These are phyloP conservation scores for Trichoderma citrinoviride DNA, from an alignment of 2,329 filamentous ascomycete genomes.

Conservation along the genomic window DNA sequence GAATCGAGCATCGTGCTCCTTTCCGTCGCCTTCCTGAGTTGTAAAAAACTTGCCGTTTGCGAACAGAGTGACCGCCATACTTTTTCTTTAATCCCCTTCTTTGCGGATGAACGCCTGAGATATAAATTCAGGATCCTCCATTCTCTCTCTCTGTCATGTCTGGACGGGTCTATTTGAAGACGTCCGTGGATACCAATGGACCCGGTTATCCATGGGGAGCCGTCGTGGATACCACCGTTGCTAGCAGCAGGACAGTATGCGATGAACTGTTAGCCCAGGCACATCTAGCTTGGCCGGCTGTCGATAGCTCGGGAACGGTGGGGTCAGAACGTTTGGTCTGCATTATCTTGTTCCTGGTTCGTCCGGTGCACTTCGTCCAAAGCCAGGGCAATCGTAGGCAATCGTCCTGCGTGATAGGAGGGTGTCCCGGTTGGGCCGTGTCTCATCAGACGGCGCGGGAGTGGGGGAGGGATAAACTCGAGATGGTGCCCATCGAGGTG, in stretches of 20 bases:
- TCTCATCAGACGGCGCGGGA: background rate
- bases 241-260: background rate
- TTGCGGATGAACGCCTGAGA: background rate
- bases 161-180: background rate
- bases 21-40: background rate
- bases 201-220: conserved; percentile 3
- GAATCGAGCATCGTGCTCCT: background rate
- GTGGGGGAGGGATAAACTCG: background rate
- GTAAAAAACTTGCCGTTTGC: conserved; percentile 13
- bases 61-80: conserved; percentile 3
- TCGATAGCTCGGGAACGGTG: conserved; percentile 4
- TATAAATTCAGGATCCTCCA: background rate
- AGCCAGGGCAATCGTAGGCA: too few relatives aligned
- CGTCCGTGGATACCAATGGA: background rate
- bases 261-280: background rate
- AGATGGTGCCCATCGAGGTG: background rate
- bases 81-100: background rate
- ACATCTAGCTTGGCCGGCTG: background rate
- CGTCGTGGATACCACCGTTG: background rate
- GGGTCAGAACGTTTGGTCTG: background rate
- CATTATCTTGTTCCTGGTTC: background rate
- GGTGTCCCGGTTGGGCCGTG: background rate
- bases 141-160: background rate
- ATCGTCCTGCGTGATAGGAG: too few relatives aligned
- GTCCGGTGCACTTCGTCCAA: too few relatives aligned